Evolutionary conservation across 2,329 filamentous ascomycete species (phyloP), one percentile per base, ranked within the genome.

Genomic region (Polychaeton citri): DNA sequence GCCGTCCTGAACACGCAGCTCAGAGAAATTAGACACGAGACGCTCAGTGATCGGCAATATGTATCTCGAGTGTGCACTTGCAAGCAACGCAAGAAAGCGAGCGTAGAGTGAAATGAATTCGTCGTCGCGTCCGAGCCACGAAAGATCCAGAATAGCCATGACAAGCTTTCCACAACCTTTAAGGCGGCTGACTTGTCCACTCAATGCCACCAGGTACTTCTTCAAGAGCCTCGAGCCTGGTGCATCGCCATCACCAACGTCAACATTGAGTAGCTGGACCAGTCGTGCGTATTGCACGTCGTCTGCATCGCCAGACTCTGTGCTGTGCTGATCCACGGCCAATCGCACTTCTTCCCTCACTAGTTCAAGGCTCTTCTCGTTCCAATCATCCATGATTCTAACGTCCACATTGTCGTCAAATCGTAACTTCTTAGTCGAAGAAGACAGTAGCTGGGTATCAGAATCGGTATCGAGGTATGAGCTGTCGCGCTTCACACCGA

Each of bases 21-120:
- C 72, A 39, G 72, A 69, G 51, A 98, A 83, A 54, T 85, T 79
- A 41, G 76, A 72, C 37, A 93, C 78, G 40, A 96, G 70, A 74
- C 85, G 88, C 38, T 75, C 70, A 39, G 95, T 69, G 26, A 93
- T 77, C 15, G 74, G 68, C 16, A 69, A 71, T 21, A 92, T 72
- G 58, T 84, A 92, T 10, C 74, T 77, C 31, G 82, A 79, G 51
- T 95, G 84, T 1, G 86, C 81, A 41, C 83, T 92, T 35, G 86
- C 76, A 32, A 98, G 64, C 34, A 69, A 70, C 18, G 68, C 67
- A 34, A 79, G 49, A 39, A 78, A 71, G 28, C 67, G 60, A 37
- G 68, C 63, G 54, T 70, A 79, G 5, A 71, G 55, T 40, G 63
- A 64, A 33, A 73, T 64, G 49, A 76, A 79, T 13, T 61, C 58